phyloP scores from a whole-genome alignment of 2,329 filamentous ascomycete species.

The Venturia effusa region DNA sequence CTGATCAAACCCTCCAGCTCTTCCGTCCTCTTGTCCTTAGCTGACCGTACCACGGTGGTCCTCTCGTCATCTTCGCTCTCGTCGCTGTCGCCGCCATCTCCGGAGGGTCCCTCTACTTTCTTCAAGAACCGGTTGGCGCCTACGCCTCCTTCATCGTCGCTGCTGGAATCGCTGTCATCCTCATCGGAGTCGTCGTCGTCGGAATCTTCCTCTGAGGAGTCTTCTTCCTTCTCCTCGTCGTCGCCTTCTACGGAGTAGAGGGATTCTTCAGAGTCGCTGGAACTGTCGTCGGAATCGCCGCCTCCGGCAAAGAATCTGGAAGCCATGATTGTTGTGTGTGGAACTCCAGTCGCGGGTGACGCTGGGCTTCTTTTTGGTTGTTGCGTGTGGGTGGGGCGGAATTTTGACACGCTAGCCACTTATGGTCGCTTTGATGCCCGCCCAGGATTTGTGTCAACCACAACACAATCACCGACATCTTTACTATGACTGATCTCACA shows the following conservation, averaged over 20 bases:
- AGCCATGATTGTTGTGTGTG: constrained; percentile 11
- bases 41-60: constrained; percentile 83
- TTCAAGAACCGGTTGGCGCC: constrained; percentile 80
- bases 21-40: constrained; percentile 93
- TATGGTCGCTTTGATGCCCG: background rate
- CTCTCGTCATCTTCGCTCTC: constrained; percentile 77
- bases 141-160: constrained; percentile 48
- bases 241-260: constrained; percentile 75
- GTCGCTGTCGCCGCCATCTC: constrained; percentile 31
- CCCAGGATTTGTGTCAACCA: background rate
- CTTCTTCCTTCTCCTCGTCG: constrained; percentile 43
- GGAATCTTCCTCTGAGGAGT: constrained; percentile 45
- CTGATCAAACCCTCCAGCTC: constrained; percentile 85
- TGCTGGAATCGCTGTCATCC: constrained; percentile 40
- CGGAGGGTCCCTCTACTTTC: constrained; percentile 37
- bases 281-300: constrained; percentile 94
- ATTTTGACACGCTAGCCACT: background rate
- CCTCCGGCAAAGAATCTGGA: constrained; percentile 96
- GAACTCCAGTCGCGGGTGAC: background rate
- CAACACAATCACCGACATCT: background rate
- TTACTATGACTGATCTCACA: background rate
- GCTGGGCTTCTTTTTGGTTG: background rate
- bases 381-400: background rate
- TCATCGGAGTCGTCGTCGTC: constrained; percentile 33
- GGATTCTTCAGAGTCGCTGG: constrained; percentile 76